Percentiles rank a stretch among this genome's conserved stretches.
Conservation (phyloP, 2,329 filamentous ascomycete species). For the Cordyceps farinosa region DNA sequence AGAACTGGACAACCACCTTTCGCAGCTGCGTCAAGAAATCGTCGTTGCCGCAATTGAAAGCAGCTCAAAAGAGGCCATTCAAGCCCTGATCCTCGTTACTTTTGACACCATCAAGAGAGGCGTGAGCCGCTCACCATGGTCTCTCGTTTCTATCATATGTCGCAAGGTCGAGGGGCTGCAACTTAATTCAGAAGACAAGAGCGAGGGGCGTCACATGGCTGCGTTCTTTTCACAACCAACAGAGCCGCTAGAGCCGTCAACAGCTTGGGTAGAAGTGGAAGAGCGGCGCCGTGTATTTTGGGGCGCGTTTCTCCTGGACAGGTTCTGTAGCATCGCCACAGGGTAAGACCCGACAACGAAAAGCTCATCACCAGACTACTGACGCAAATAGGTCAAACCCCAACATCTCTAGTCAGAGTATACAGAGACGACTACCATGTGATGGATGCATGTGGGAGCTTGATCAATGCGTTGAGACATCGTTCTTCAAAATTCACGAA, state of each 20-base stretch:
- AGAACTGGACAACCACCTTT: neutral
- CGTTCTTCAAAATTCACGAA: constrained; percentile 19
- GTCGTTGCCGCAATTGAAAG: constrained; percentile 11
- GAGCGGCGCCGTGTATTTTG: constrained; percentile 40
- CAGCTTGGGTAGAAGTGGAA: constrained; percentile 36
- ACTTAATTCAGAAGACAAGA: constrained; percentile 11
- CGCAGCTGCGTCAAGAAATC: constrained; percentile 6
- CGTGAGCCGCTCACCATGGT: constrained; percentile 16
- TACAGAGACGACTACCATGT: constrained; percentile 34
- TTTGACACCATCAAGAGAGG: constrained; percentile 20
- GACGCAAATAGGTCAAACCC: constrained; percentile 32
- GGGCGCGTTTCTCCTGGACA: constrained; percentile 39
- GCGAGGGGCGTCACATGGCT: neutral
- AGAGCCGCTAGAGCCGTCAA: neutral
- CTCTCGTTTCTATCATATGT: constrained; percentile 15
- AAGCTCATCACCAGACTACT: constrained; percentile 22
- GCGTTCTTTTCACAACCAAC: constrained; percentile 5
- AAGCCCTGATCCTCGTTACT: constrained; percentile 15
- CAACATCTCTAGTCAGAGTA: constrained; percentile 11
- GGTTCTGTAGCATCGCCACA: constrained; percentile 39
- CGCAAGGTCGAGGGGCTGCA: constrained; percentile 19
- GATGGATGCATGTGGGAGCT: constrained; percentile 38
- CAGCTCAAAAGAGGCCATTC: constrained; percentile 18
- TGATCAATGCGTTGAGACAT: constrained; percentile 32
- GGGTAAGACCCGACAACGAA: constrained; percentile 32